phyloP scores from a whole-genome alignment of 2,329 filamentous ascomycete species.

The Gnomoniopsis smithogilvyi region DNA sequence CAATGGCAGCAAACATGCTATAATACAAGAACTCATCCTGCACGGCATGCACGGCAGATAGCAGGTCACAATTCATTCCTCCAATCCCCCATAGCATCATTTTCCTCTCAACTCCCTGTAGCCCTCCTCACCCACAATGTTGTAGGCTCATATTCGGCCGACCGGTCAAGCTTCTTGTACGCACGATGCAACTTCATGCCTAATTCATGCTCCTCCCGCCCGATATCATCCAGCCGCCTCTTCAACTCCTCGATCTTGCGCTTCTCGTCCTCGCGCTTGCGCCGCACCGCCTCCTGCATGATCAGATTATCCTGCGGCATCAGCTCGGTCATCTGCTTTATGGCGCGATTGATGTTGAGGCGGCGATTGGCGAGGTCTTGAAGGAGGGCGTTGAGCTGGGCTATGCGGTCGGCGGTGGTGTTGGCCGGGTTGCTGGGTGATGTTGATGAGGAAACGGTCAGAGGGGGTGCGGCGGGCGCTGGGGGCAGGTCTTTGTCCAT shows the following conservation, averaged over 20 bases:
- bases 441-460: constrained; percentile 27
- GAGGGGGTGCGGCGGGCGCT: constrained; percentile 49
- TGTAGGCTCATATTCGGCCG: constrained; percentile 61
- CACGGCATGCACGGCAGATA: background rate
- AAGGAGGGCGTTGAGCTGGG: constrained; percentile 63
- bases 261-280: constrained; percentile 55
- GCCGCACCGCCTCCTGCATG: constrained; percentile 60
- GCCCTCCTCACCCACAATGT: constrained; percentile 77
- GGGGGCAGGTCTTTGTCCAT: constrained; percentile 58
- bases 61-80: background rate
- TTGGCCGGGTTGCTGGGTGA: constrained; percentile 41
- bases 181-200: constrained; percentile 72
- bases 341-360: constrained; percentile 68
- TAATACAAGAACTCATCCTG: too few species aligned
- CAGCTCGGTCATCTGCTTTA: constrained; percentile 74
- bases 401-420: constrained; percentile 59
- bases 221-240: constrained; percentile 67
- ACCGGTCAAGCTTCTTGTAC: constrained; percentile 70
- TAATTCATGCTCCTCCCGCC: constrained; percentile 74
- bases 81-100: background rate
- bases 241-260: constrained; percentile 64
- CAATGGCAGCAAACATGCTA: background rate
- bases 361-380: constrained; percentile 64
- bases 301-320: constrained; percentile 70
- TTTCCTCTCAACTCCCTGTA: constrained; percentile 43